These are phyloP conservation scores for Limonium bicolor DNA, from an alignment of 148 eudicot species.

Conservation along the genomic window DNA sequence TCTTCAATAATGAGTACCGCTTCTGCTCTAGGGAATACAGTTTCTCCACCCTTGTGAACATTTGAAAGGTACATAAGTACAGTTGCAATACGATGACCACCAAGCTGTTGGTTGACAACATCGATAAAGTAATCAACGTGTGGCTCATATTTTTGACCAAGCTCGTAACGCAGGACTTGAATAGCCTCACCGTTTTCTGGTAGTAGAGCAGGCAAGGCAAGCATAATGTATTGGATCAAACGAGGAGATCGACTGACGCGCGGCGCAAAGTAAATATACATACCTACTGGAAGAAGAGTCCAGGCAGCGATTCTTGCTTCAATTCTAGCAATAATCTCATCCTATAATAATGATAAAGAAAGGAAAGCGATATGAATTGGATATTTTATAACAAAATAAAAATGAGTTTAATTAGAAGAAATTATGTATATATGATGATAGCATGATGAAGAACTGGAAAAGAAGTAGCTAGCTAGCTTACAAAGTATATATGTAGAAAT, in stretches of 20 bases:
- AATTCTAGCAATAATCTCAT: constrained; percentile 46
- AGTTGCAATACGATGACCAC: constrained; percentile 85
- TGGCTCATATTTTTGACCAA: constrained; percentile 84
- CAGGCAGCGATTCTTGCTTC: constrained; percentile 84
- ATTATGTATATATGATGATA: too few relatives aligned
- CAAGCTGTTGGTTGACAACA: constrained; percentile 50
- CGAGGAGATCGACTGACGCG: neutral
- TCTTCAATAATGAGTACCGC: too few relatives aligned
- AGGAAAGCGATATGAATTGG: too few relatives aligned
- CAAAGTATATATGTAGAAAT: too few relatives aligned
- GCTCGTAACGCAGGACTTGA: constrained; percentile 68
- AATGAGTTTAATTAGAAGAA: too few relatives aligned
- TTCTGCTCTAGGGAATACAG: constrained; percentile 69
- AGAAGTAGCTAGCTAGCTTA: too few relatives aligned
- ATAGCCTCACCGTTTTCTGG: constrained; percentile 89
- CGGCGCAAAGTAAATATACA: neutral
- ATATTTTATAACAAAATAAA: neutral
- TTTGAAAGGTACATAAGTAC: constrained; percentile 84
- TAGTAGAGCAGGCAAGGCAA: neutral
- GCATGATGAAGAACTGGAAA: too few relatives aligned
- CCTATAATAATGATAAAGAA: constrained; percentile 21
- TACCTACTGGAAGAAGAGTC: constrained; percentile 86
- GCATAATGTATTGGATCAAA: neutral
- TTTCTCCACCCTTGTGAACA: constrained; percentile 87
- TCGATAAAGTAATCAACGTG: constrained; percentile 78